phyloP scores from a whole-genome alignment of 306 rosid species.

The Glycine soja region DNA sequence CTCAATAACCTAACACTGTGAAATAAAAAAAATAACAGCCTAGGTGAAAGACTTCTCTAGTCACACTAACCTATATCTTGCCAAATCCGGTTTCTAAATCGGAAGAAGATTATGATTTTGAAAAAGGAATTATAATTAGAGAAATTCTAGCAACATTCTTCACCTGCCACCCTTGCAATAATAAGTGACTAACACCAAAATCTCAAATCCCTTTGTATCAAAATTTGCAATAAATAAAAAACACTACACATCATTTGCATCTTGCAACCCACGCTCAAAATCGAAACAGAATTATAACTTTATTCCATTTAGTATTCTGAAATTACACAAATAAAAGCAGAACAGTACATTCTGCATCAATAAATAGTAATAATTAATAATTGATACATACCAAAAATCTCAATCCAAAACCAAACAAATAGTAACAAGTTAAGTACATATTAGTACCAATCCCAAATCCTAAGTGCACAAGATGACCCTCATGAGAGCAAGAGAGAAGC shows the following conservation, averaged over 20 bases:
- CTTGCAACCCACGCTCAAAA: background rate
- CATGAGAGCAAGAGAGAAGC: constrained; percentile 71
- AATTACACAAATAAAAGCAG: constrained; percentile 59
- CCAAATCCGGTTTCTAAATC: too few relatives aligned
- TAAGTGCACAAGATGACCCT: constrained; percentile 75
- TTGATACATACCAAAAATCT: background rate
- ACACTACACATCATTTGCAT: background rate
- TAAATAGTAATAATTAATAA: background rate
- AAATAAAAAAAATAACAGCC: too few relatives aligned
- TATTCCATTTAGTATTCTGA: constrained; percentile 41
- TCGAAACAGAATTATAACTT: constrained; percentile 2
- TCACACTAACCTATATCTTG: too few relatives aligned
- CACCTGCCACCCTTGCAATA: too few relatives aligned
- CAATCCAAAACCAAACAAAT: background rate
- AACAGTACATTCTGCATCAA: constrained; percentile 76
- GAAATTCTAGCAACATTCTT: too few relatives aligned
- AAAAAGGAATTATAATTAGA: too few relatives aligned
- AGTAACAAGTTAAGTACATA: background rate
- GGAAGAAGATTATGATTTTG: too few relatives aligned
- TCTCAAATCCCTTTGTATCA: too few relatives aligned
- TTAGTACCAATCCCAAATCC: background rate
- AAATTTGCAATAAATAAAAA: background rate
- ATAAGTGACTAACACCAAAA: too few relatives aligned
- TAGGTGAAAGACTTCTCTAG: too few relatives aligned
- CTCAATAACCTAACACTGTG: too few relatives aligned